phyloP scores from a whole-genome alignment of 345 rosid genomes.

The Eucalyptus polybractea region DNA sequence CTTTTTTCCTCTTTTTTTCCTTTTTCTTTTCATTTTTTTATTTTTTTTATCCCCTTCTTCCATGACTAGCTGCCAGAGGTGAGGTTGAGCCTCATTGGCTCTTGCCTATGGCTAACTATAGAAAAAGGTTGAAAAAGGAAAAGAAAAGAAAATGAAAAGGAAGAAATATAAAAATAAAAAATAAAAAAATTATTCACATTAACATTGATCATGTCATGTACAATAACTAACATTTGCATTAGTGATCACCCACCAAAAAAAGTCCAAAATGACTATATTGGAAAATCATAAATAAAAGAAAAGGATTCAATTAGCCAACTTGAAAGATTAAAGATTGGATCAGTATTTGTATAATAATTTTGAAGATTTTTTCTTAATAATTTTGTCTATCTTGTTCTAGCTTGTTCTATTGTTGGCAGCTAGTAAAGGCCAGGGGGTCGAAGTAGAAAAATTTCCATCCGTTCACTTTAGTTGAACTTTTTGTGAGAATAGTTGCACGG shows the following conservation, averaged over 20 bases:
- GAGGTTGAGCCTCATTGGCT: background rate
- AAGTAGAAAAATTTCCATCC: background rate
- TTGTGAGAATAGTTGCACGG: background rate
- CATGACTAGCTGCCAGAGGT: background rate
- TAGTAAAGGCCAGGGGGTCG: background rate
- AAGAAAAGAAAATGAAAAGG: background rate
- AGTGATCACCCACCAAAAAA: background rate
- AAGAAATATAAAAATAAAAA: background rate
- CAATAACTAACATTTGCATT: accelerated
- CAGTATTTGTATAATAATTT: accelerated
- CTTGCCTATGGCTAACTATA: background rate
- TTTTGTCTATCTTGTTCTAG: background rate
- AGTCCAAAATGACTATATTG: background rate
- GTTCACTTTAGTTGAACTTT: background rate
- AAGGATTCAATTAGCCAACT: background rate
- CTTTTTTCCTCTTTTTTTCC: background rate
- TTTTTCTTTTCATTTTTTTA: background rate
- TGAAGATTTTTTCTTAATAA: background rate
- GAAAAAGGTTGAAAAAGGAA: background rate
- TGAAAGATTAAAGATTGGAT: background rate
- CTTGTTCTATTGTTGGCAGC: background rate
- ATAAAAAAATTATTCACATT: background rate
- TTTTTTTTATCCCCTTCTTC: background rate
- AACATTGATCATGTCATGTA: accelerated
- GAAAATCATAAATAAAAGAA: accelerated